Evolutionary conservation across 2,329 filamentous ascomycete species (phyloP).

Genomic region (Nannizziopsis arthrosporioides): DNA sequence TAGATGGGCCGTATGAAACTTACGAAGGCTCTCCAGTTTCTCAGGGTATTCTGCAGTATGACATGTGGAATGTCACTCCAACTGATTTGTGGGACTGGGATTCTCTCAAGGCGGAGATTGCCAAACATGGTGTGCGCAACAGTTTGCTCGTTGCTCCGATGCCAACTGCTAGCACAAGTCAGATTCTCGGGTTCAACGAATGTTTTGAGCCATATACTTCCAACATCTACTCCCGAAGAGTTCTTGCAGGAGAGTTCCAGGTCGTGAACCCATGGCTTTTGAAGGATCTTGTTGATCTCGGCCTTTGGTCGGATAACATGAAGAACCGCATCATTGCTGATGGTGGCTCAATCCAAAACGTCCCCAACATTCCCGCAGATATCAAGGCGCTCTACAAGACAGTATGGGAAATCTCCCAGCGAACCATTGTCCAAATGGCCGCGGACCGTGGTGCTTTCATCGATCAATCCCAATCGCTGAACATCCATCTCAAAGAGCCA

Average conservation of each 20-base stretch:
- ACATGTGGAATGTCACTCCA: constrained; percentile 95
- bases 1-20: constrained; percentile 72
- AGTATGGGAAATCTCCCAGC: constrained; percentile 97
- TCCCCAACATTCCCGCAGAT: constrained; percentile 89
- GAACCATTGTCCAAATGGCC: constrained; percentile 91
- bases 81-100: constrained; percentile 96
- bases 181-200: constrained; percentile 98
- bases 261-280: constrained; percentile 98
- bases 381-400: constrained; percentile 99
- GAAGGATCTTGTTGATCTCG: constrained; percentile 95
- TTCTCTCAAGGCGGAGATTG: constrained; percentile 75
- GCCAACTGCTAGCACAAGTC: constrained; percentile 93
- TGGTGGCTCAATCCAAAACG: constrained; percentile 88
- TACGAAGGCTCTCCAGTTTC: constrained; percentile 92
- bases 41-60: constrained; percentile 90
- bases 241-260: constrained; percentile 96
- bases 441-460: constrained; percentile 97
- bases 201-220: constrained; percentile 99
- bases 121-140: constrained; percentile 88
- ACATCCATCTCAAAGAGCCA: constrained; percentile 98
- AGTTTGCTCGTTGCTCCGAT: constrained; percentile 90
- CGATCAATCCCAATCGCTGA: constrained; percentile 96
- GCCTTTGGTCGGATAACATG: constrained; percentile 98
- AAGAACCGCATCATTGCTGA: constrained; percentile 99
- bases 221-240: constrained; percentile 98